Evolutionary conservation across 1,284 basidiomycete species (phyloP), one percentile per base, ranked within the genome.

Genomic region (Microbotryum intermedium): DNA sequence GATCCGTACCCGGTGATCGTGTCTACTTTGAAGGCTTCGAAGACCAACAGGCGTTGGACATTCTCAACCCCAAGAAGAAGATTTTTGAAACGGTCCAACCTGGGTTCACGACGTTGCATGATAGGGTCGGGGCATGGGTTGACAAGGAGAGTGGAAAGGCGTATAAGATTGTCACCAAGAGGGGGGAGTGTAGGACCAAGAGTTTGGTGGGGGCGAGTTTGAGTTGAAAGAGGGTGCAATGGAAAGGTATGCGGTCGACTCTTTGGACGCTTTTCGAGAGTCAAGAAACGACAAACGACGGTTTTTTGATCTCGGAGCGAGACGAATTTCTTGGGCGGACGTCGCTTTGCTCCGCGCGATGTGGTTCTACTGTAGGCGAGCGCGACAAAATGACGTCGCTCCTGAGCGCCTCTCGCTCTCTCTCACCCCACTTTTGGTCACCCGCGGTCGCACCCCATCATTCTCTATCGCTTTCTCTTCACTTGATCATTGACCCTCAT

Each of bases 61-160:
- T 90, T 71, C 79, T 97, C 64, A 95, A 94, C 76, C 92, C 92
- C 11, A 97, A 97, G 79, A 95, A 94, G 79, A 97, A 97, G 78
- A 87, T 95, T 34, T 97, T 94, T 70, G 93, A 97, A 78, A 86
- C 89, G 0, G 83, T 97, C 54, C 93, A 94, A 73, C 90, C 90
- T 26, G 88, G 86, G 21, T 94, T 97, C 74, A 90, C 81, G 48
- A 95, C 92, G 3, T 79, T 95, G 20, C 86, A 91, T 62, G 83
- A 82, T 21, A 82, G 78, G 68, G 92, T 94, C 71, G 91, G 90
- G 28, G 90, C 88, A 21, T 97, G 92, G 92, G 77, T 93, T 58
- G 85, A 94, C 75, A 77, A 75, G 55, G 90, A 88, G n/a, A 56
- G 53, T 16, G 86, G 87, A 74, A 82, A 77, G 55, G 80, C 85